phyloP scores from a whole-genome alignment of 208 protist species.

The Wallacemonas rigidus region DNA sequence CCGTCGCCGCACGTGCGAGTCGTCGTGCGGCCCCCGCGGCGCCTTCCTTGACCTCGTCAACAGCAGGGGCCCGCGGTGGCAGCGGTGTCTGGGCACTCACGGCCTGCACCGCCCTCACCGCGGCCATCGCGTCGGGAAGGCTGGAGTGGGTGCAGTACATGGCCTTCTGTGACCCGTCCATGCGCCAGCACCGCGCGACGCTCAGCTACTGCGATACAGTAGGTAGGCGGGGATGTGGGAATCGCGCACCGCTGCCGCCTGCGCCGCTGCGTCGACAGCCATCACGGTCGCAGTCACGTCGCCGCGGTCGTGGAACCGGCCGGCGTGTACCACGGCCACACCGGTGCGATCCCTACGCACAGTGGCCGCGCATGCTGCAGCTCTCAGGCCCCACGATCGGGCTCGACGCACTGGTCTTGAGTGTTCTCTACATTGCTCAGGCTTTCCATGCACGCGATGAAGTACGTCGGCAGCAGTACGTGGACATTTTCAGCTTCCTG shows the following conservation, averaged over 20 bases:
- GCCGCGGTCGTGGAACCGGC: background rate
- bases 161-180: constrained; percentile 39
- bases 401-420: constrained; percentile 54
- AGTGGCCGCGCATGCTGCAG: constrained; percentile 15
- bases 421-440: constrained; percentile 46
- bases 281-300: background rate
- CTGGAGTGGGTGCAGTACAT: constrained; percentile 76
- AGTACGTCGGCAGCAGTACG: constrained; percentile 26
- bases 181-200: constrained; percentile 50
- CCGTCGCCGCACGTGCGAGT: background rate
- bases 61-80: background rate
- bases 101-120: constrained; percentile 56
- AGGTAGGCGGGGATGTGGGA: constrained; percentile 1
- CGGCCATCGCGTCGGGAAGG: constrained; percentile 56
- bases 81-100: constrained; percentile 49
- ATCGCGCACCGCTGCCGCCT: constrained; percentile 8
- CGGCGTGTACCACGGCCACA: constrained; percentile 32
- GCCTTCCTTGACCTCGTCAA: too few species aligned
- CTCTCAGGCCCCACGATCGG: constrained; percentile 32
- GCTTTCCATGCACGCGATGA: constrained; percentile 24
- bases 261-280: background rate
- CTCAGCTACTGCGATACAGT: constrained; percentile 28
- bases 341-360: constrained; percentile 25
- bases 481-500: constrained; percentile 56
- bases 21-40: too few species aligned